Conservation (phyloP, 306 rosid species). For the Casuarina glauca region DNA sequence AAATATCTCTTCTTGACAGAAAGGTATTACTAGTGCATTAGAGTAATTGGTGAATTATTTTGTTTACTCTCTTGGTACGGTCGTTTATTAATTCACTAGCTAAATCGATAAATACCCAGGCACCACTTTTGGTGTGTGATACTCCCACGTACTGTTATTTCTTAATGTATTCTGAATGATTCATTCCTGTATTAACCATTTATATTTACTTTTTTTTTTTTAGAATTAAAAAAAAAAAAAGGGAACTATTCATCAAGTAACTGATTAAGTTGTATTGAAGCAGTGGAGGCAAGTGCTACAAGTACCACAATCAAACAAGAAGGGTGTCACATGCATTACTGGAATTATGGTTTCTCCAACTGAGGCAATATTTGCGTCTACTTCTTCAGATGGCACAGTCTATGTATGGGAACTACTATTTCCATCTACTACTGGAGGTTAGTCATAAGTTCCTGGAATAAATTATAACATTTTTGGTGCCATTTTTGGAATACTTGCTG, state of each 20-base stretch:
- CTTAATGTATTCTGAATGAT: not conserved
- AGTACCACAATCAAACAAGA: slow-evolving; percentile 75
- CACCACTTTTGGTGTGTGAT: not conserved
- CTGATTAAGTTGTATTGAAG: slow-evolving; percentile 1
- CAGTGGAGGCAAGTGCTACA: slow-evolving; percentile 83
- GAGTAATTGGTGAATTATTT: not conserved
- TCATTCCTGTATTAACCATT: slow-evolving; percentile 20
- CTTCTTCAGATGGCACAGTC: slow-evolving; percentile 78
- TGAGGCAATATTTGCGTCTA: slow-evolving; percentile 74
- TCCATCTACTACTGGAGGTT: slow-evolving; percentile 57
- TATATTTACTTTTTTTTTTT: not conserved
- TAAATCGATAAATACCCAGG: not conserved
- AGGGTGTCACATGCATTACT: slow-evolving; percentile 91
- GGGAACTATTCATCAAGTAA: not conserved
- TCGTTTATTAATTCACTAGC: not conserved
- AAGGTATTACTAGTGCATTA: slow-evolving; percentile 50
- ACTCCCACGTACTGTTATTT: not conserved
- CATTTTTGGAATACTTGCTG: not conserved
- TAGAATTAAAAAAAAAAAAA: not conserved
- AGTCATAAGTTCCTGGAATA: slow-evolving; percentile 18
- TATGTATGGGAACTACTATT: slow-evolving; percentile 70
- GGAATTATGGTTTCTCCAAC: slow-evolving; percentile 75
- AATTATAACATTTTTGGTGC: slow-evolving; percentile 3
- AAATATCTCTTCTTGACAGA: slow-evolving; percentile 50
- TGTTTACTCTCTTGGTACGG: not conserved